phyloP scores from a whole-genome alignment of 805 yeast genomes.

The Alloascoidea hylecoeti region DNA sequence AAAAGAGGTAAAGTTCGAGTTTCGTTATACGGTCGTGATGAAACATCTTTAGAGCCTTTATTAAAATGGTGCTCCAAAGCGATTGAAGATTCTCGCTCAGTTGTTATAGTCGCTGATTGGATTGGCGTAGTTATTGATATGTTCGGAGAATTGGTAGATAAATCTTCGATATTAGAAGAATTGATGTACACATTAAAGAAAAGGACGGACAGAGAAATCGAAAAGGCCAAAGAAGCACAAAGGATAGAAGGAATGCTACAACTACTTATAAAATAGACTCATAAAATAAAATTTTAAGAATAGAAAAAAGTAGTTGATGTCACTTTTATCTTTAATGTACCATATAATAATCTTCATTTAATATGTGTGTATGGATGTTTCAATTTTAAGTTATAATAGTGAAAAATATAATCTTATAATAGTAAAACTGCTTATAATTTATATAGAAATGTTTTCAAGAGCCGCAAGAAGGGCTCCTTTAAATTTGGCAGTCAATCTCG shows the following conservation, averaged over 20 bases:
- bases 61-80: slow-evolving; percentile 68
- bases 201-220: slow-evolving; percentile 54
- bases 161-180: slow-evolving; percentile 67
- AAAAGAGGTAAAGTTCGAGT: slow-evolving; percentile 79
- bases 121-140: slow-evolving; percentile 54
- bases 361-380: too few relatives aligned
- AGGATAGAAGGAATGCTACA: slow-evolving; percentile 90
- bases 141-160: slow-evolving; percentile 62
- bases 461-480: too few relatives aligned
- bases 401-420: too few relatives aligned
- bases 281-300: too few relatives aligned
- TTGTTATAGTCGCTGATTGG: slow-evolving; percentile 52
- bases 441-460: too few relatives aligned
- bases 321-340: too few relatives aligned
- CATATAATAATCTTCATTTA: too few relatives aligned
- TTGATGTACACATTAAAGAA: slow-evolving; percentile 44
- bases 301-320: too few relatives aligned
- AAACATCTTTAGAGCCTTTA: slow-evolving; percentile 71
- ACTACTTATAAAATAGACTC: slow-evolving; percentile 50
- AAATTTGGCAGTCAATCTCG: too few relatives aligned
- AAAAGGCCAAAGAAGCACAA: slow-evolving; percentile 75
- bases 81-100: slow-evolving; percentile 68
- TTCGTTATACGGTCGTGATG: slow-evolving; percentile 76
- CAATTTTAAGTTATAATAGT: too few relatives aligned
- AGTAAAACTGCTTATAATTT: too few relatives aligned